Conservation (phyloP, 108 stramenopile species). For the Epipyxis sp. region DNA sequence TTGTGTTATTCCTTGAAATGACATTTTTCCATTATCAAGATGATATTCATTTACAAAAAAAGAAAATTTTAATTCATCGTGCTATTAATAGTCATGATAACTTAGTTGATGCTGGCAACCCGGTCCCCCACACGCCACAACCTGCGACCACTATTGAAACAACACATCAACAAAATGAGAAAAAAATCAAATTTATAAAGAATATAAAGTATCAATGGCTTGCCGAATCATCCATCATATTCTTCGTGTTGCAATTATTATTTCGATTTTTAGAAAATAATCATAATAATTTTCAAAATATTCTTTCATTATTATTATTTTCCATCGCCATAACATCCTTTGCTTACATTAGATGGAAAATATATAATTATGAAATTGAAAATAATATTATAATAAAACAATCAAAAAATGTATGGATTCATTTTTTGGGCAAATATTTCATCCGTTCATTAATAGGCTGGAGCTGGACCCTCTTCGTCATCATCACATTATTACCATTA, state of each 20-base stretch:
- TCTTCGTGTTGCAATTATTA: too few relatives aligned
- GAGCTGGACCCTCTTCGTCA: neutral
- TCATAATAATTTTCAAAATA: neutral
- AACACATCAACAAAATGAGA: too few relatives aligned
- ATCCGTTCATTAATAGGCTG: neutral
- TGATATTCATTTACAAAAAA: neutral
- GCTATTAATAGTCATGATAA: neutral
- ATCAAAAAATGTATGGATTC: neutral
- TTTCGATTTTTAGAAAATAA: too few relatives aligned
- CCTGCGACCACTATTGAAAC: too few relatives aligned
- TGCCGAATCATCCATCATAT: too few relatives aligned
- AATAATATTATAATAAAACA: neutral
- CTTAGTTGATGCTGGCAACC: neutral
- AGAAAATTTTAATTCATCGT: neutral
- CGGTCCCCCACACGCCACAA: too few relatives aligned
- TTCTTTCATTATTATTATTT: neutral
- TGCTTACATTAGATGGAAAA: neutral
- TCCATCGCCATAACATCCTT: neutral
- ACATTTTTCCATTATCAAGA: neutral
- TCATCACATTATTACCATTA: neutral
- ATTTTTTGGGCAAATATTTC: neutral
- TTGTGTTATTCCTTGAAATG: neutral
- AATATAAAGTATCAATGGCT: too few relatives aligned
- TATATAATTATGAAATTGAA: neutral
- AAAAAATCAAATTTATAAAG: too few relatives aligned